A percentile compares a stretch with the other conserved stretches of the same genome.
Evolutionary conservation across 768 basidiomycete genomes (phyloP).

Genomic region (Lactarius evosmus): DNA sequence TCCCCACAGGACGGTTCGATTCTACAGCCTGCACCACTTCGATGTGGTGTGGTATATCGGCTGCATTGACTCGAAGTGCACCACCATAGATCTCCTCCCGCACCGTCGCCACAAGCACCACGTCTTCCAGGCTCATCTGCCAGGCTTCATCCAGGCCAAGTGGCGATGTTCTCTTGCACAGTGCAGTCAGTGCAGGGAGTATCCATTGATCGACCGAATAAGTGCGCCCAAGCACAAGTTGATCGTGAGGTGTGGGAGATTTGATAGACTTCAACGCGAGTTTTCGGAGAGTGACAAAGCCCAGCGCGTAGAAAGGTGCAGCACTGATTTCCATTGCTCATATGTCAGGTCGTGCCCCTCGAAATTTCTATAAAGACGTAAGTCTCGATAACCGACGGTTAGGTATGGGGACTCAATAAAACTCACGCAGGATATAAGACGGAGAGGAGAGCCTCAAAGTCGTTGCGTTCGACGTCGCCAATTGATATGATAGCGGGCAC

Average conservation of each 20-base stretch:
- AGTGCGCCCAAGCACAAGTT: slow-evolving; percentile 7
- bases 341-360: not conserved
- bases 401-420: not conserved
- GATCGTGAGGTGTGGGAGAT: slow-evolving; percentile 8
- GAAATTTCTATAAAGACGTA: not conserved
- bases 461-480: slow-evolving; percentile 8
- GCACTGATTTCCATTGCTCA: slow-evolving; percentile 18
- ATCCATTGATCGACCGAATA: slow-evolving; percentile 8
- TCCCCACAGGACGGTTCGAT: too few relatives aligned
- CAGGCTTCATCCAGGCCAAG: slow-evolving; percentile 6
- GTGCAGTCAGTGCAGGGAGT: not conserved
- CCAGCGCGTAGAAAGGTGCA: slow-evolving; percentile 19
- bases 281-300: slow-evolving; percentile 17
- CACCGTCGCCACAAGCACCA: not conserved
- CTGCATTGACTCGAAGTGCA: not conserved
- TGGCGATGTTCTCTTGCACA: slow-evolving; percentile 2
- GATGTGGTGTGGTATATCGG: not conserved
- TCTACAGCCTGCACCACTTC: too few relatives aligned
- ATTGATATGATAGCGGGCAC: slow-evolving; percentile 8
- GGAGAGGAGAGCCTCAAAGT: slow-evolving; percentile 27
- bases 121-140: slow-evolving; percentile 5
- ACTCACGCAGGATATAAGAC: slow-evolving; percentile 27
- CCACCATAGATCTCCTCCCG: slow-evolving; percentile 9
- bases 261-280: slow-evolving; percentile 10
- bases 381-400: too few relatives aligned